Evolutionary conservation across 257 asterid species (phyloP).

Genomic region (Solanum peruvianum): DNA sequence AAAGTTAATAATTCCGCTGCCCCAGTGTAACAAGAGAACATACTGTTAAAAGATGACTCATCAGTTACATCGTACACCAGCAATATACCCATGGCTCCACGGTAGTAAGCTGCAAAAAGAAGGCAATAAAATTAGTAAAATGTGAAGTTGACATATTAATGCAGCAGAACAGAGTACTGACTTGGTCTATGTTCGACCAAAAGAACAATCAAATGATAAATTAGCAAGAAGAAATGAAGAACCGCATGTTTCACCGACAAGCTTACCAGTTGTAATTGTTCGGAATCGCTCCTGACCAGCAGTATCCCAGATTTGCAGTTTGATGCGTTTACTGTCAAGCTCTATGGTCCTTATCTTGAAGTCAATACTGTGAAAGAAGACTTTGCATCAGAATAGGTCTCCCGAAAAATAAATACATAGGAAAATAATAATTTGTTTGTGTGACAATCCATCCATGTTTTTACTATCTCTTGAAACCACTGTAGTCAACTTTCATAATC

Average conservation of each 20-base stretch:
- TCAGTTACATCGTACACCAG: conserved; percentile 65
- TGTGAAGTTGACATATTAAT: neutral
- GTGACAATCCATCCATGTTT: neutral
- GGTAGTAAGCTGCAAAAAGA: conserved; percentile 46
- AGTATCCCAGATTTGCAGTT: conserved; percentile 63
- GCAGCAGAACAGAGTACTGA: neutral
- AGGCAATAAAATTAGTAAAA: neutral
- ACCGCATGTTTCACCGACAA: neutral
- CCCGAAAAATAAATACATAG: neutral
- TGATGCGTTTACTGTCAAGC: conserved; percentile 57
- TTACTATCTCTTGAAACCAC: neutral
- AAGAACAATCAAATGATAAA: neutral
- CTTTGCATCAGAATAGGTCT: neutral
- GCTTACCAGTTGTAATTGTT: conserved; percentile 54
- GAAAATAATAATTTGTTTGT: neutral
- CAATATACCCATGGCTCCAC: conserved; percentile 71
- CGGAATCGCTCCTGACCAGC: conserved; percentile 68
- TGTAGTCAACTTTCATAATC: neutral
- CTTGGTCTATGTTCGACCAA: neutral
- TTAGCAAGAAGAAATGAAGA: neutral
- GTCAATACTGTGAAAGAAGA: conserved; percentile 36
- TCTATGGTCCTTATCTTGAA: conserved; percentile 60
- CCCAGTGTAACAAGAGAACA: neutral
- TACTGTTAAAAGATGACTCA: conserved; percentile 64
- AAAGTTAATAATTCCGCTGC: neutral